A percentile compares a stretch with the other conserved stretches of the same genome.
phyloP scores from a whole-genome alignment of 306 rosid species.

The Sophora flavescens region DNA sequence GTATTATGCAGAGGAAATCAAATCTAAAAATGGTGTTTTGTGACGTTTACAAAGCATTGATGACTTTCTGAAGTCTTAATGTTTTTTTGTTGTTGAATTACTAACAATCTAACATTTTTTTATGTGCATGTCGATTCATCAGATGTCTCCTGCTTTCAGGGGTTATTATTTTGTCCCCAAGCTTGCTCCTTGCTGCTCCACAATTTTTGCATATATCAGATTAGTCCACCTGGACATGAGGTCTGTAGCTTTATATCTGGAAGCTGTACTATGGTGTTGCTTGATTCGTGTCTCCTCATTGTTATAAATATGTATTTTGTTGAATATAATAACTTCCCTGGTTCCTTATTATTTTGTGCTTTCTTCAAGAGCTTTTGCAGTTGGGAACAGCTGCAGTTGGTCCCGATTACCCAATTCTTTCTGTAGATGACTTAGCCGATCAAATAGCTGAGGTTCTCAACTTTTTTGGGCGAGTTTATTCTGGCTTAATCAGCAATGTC shows the following conservation, averaged over 20 bases:
- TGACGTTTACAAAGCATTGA: neutral
- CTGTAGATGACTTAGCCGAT: constrained; percentile 94
- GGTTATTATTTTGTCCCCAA: constrained; percentile 92
- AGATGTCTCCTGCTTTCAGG: constrained; percentile 97
- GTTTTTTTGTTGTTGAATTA: constrained; percentile 6
- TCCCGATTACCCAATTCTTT: constrained; percentile 68
- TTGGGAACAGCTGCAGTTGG: constrained; percentile 82
- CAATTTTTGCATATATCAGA: constrained; percentile 97
- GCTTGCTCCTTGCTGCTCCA: constrained; percentile 88
- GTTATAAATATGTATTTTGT: constrained; percentile 23
- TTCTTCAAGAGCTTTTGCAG: constrained; percentile 85
- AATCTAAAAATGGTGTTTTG: constrained; percentile 1
- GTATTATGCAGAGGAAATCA: constrained; percentile 26
- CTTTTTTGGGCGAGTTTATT: constrained; percentile 78
- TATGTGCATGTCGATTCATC: constrained; percentile 54
- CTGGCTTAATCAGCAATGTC: constrained; percentile 13
- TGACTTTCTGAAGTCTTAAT: constrained; percentile 3
- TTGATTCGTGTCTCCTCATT: constrained; percentile 34
- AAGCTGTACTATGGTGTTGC: constrained; percentile 35
- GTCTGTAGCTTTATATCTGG: constrained; percentile 63
- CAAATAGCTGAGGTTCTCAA: constrained; percentile 94
- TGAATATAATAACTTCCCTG: constrained; percentile 45
- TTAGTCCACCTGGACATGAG: constrained; percentile 99
- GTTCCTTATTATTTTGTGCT: constrained; percentile 60
- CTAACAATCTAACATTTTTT: constrained; percentile 49